These are phyloP conservation scores for Cryptococcus sp. DNA, from an alignment of 1,284 basidiomycete genomes.

Conservation along the genomic window DNA sequence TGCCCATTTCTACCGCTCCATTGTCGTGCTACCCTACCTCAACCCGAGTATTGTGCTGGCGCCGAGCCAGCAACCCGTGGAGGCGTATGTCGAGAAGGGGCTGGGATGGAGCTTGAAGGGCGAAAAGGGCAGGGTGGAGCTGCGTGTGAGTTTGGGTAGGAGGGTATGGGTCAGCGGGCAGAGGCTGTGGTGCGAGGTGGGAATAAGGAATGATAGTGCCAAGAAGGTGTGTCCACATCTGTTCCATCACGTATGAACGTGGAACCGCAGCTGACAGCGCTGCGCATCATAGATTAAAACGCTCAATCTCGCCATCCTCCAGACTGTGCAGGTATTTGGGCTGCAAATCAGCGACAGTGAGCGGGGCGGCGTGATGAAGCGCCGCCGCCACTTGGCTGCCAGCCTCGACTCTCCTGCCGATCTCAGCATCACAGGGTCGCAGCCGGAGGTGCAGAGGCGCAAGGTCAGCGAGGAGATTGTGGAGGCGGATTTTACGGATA, in stretches of 20 bases:
- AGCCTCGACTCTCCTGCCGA: background rate
- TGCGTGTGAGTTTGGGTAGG: constrained; percentile 71
- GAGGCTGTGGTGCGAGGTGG: constrained; percentile 66
- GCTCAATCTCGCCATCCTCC: constrained; percentile 65
- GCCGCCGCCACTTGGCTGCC: background rate
- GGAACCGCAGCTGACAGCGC: background rate
- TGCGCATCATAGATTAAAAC: constrained; percentile 57
- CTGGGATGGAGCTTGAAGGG: constrained; percentile 60
- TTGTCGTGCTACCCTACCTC: constrained; percentile 77
- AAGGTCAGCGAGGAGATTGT: constrained; percentile 64
- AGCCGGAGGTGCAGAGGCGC: constrained; percentile 28
- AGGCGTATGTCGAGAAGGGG: constrained; percentile 59
- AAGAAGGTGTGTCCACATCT: constrained; percentile 54
- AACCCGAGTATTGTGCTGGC: constrained; percentile 65
- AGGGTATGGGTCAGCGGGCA: constrained; percentile 83
- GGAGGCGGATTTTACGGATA: constrained; percentile 58
- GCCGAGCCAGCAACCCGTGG: constrained; percentile 61
- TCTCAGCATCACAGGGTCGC: background rate
- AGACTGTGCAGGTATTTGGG: constrained; percentile 68
- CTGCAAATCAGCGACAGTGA: constrained; percentile 17
- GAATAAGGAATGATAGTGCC: constrained; percentile 68
- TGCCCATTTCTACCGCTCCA: constrained; percentile 86
- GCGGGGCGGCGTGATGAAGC: background rate
- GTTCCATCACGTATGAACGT: background rate
- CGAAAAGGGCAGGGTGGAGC: constrained; percentile 64